Evolutionary conservation across 73 alveolate species (phyloP), one percentile per base, ranked within the genome.

Genomic region (Tetrahymena thermophila): DNA sequence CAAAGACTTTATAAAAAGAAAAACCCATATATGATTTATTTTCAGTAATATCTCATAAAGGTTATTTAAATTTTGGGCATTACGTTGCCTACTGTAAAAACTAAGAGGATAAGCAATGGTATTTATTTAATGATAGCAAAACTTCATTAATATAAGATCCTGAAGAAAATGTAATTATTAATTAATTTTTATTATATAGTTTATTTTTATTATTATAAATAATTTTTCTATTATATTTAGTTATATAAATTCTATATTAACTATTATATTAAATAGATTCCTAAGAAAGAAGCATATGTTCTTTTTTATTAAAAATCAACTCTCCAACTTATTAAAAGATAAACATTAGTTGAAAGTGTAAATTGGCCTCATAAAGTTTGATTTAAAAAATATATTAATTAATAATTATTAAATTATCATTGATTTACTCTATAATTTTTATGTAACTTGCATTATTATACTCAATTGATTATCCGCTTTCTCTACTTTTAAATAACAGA

Each of bases 21-120:
- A 97, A 97, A 93, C 99, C 99, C 16, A 96, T 96, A 50, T 98
- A 98, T 96, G 99, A 98, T 95, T 97, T 98, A 93, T 98, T 98
- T 96, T 99, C 98, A 9, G 98, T 98, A 7, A 94, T 98, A 35
- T 98, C 97, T 94, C 99, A 98, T 94, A 97, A 93, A 43, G 99
- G 99, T 23, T 96, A 97, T 16, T 94, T 96, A 43, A 94, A 96
- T 16, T 94, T 94, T 40, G 99, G 99, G 11, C 99, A 98, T 97
- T 98, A 98, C 94, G 96, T 97, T 31, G 98, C 99, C 0, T 96
- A 94, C 94, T 85, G 98, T n/a, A 93, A 42, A 93, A 93, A 93
- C 42, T 38, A 93, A 35, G 95, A 95, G 34, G 93, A 94, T 85
- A 85, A 85, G 25, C 40, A 95, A 28, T 95, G 96, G 96, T 95